Evolutionary conservation across 805 yeast genomes (phyloP), one percentile per base, ranked within the genome.

Genomic region (Candida montana): DNA sequence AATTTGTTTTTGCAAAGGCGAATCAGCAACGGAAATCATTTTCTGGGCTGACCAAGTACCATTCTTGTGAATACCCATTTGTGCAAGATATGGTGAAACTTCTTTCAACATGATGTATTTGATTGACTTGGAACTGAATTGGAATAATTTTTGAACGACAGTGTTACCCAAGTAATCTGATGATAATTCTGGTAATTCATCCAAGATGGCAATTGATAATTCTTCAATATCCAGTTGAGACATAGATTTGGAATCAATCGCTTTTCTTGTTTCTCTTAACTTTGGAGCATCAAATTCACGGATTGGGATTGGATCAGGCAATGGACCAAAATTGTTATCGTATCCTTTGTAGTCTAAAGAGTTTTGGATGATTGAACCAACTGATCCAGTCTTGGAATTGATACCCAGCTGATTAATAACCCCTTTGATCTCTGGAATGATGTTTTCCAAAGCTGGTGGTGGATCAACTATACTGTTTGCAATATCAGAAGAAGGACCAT

Each of bases 11-110:
- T 80, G 86, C 37, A 76, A 72, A 33, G 72, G 79, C 37, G 78
- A 79, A 48, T 72, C 64, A 4, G 88, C 83, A 34, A 81, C 80
- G 50, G 80, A 83, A 52, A 93, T 89, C 62, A 93, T 82, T 63
- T 91, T 93, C 63, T 93, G 99, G 19, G 96, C 95, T 2, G 97
- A 98, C 99, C 99, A 93, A 5, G 99, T 93, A 47, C 99, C 99
- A 61, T 93, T 93, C 58, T 93, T 93, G 66, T 93, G 99, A 42
- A 88, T 82, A 53, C 97, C 93, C 71, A 91, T 83, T 52, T 88
- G 95, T 1, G 96, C 86, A 48, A 93, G 68, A 55, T 74, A 86
- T 21, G 90, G 95, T 4, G 83, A 69, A 31, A 95, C 77, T 49
- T 76, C 77, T 54, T 83, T 77, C 42, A 93, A 72, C 87, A 93